A percentile compares a stretch with the other conserved stretches of the same genome.
phyloP scores from a whole-genome alignment of 2,329 filamentous ascomycete species.

The Pestalotiopsis sp. region DNA sequence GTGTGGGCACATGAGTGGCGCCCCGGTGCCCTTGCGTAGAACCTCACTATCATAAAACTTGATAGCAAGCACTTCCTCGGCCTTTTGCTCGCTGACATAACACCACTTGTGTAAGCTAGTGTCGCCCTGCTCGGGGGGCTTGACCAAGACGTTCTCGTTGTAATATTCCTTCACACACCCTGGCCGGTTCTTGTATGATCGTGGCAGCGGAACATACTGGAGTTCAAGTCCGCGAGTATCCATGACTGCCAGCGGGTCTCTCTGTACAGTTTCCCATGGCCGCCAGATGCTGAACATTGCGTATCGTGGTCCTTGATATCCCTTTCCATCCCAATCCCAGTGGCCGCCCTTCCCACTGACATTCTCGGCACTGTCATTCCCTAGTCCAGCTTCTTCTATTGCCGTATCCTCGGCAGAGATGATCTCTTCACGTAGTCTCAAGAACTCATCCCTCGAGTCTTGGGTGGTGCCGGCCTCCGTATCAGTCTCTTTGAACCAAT shows the following conservation, averaged over 20 bases:
- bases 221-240: constrained; percentile 14
- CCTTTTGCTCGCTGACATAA: constrained; percentile 20
- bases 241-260: constrained; percentile 23
- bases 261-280: constrained; percentile 21
- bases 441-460: background rate
- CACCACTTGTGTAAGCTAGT: constrained; percentile 21
- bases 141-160: constrained; percentile 11
- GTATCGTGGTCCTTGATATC: constrained; percentile 17
- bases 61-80: constrained; percentile 23
- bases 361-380: background rate
- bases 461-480: constrained; percentile 2
- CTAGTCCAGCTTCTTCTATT: background rate
- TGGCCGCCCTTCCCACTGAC: background rate
- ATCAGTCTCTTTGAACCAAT: constrained; percentile 17
- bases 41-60: constrained; percentile 22
- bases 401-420: constrained; percentile 24
- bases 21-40: constrained; percentile 7
- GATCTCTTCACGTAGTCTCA: constrained; percentile 19
- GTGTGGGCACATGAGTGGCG: constrained; percentile 4
- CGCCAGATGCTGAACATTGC: constrained; percentile 24
- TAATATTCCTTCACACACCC: constrained; percentile 5
- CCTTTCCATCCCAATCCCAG: constrained; percentile 15
- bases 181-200: constrained; percentile 12
- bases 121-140: constrained; percentile 15
- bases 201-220: constrained; percentile 18